Base-by-base conservation (phyloP, 495 filamentous ascomycete species). In the Cladorrhinum samala region DNA sequence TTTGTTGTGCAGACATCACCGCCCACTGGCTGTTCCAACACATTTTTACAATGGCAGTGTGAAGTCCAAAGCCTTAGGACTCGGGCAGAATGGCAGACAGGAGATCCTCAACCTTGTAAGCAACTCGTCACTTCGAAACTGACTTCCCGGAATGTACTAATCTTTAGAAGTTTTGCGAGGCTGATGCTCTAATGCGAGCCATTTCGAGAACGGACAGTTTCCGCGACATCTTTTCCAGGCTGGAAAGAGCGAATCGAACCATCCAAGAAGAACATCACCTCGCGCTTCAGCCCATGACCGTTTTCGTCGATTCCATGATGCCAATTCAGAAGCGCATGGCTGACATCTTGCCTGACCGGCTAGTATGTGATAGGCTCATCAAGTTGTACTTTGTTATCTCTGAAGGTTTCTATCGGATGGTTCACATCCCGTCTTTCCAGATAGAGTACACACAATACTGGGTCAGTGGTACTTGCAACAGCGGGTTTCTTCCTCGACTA, bases 391-490 rank as follows among this genome's bases (percentile, higher is more conserved):
- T 81, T 33, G 52, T 51, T 27, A 70, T 69, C 9, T 69, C 71
- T 5, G 77, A 78, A 46, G 69, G 64, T 6, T 52, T 77, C 19
- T 74, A 80, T 57, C 77, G 79, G 7, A 71, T 84, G 14, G 56
- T 79, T 33, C 72, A 69, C 53, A 65, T 72, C 3, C 69, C 72
- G 14, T 51, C 65, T 8, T 80, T 85, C 57, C 68, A 57, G 53
- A 54, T 37, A 16, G 64, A 77, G 43, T 81, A 79, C 54, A 61
- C 71, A 11, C 44, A 46, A 7, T 70, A 73, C 49, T 79, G 72
- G 75, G 61, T 60, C 14, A 61, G 66, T 14, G 50, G 37, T 24
- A 42, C 39, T 20, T 62, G 63, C 30, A 42, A 56, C 20, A 64
- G 67, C 0, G 57, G 65, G 5, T 83, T 83, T 58, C 67, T 80